phyloP scores from a whole-genome alignment of 805 yeast genomes.

The Phaffomyces thermotolerans region DNA sequence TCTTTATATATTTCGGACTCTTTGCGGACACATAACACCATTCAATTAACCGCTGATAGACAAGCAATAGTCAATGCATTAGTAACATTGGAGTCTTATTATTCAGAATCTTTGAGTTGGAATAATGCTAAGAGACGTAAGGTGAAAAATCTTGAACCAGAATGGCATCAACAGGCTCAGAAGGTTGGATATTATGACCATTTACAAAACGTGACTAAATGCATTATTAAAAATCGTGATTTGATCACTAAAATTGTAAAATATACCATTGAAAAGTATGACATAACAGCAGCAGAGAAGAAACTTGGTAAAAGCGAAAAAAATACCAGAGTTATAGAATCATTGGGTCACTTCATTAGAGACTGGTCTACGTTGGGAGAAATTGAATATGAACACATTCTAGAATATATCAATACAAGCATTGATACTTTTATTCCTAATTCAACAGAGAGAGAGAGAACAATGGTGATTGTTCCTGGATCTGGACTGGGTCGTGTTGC shows the following conservation, averaged over 20 bases:
- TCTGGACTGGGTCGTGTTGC: slow-evolving; percentile 80
- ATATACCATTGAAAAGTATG: slow-evolving; percentile 27
- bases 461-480: slow-evolving; percentile 73
- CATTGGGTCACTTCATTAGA: slow-evolving; percentile 67
- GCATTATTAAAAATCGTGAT: slow-evolving; percentile 40
- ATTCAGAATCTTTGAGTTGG: slow-evolving; percentile 31
- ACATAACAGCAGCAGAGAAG: slow-evolving; percentile 38
- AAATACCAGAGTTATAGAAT: slow-evolving; percentile 50
- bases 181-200: slow-evolving; percentile 49
- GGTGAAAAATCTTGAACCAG: slow-evolving; percentile 41
- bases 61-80: slow-evolving; percentile 32
- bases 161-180: slow-evolving; percentile 49
- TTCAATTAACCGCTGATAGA: slow-evolving; percentile 7
- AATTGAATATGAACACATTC: slow-evolving; percentile 45
- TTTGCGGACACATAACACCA: no score
- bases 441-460: slow-evolving; percentile 25
- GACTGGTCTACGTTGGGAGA: slow-evolving; percentile 61
- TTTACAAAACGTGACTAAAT: slow-evolving; percentile 40
- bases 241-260: slow-evolving; percentile 40
- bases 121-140: slow-evolving; percentile 39
- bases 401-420: slow-evolving; percentile 43
- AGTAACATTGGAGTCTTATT: slow-evolving; percentile 38
- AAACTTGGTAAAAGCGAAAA: slow-evolving; percentile 19
- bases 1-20: no score
- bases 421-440: slow-evolving; percentile 27